Evolutionary conservation across 306 rosid genomes (phyloP), one percentile per base, ranked within the genome.

Genomic region (Prunus davidiana): DNA sequence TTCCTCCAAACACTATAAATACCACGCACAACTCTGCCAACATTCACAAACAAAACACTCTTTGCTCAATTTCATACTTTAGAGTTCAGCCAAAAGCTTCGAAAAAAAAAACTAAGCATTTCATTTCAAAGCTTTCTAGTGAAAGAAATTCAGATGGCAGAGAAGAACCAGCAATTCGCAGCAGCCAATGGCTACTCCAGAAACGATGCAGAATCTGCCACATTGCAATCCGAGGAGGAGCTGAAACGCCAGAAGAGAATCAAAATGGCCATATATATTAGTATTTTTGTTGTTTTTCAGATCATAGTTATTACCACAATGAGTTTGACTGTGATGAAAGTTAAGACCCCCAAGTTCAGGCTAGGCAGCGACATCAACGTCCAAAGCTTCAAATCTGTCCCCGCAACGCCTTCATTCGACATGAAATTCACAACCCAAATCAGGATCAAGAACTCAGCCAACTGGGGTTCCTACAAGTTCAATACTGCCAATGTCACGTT

Each of bases 301-400:
- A 63, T 78, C 30, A 60, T 78, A 25, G 73, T 78, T 0, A 68
- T 68, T 13, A 38, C 45, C 2, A 72, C 24, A 0, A 49, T 82
- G 19, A 30, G 79, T 2, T 72, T 74, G 4, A 45, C 55, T 2
- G 73, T 82, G 6, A 67, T 73, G 85, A 41, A 63, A 60, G 82
- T 60, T 6, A 82, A 67, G 69, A 65, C 82, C 6, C 85, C 85
- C 12, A 78, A 78, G 68, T 10, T 82, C 9, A 73, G 73, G 50
- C 16, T 76, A 32, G 78, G 66, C 6, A 47, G 66, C 3, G 22
- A 2, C 7, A 28, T 78, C 72, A 12, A 27, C 3, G 3, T 78
- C 57, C 58, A 57, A 12, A 64, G 8, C 4, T 49, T 81, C 19
- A 52, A 24, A 12, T 22, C 45, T 12, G 25, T 58, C 16, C 72